Base-by-base conservation (phyloP, 2,329 filamentous ascomycete species). In the Arthrinium phaeospermum region DNA sequence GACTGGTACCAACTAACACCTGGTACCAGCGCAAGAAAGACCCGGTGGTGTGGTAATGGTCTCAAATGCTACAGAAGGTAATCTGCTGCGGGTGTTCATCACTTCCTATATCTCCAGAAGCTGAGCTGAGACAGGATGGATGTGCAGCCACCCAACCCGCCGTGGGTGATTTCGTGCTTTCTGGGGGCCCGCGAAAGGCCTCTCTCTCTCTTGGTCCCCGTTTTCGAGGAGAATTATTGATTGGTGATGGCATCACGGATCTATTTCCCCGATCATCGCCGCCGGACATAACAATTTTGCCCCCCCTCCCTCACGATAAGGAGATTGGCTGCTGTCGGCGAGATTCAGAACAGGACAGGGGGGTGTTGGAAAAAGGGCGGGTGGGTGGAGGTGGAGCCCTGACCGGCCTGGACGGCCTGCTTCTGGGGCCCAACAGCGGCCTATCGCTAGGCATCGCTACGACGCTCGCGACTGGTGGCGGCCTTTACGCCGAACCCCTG, bases 401-500 rank as follows among this genome's bases (percentile, higher is more conserved):
- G 27, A 30, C 51, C 51, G 30, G 57, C 57, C 34, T 64, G 34
- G 57, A 37, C 19, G 34, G 34, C 57, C 34, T 64, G 30, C 37
- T 41, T 41, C 37, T 41, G 37, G 37, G 37, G 10, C 37, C 37
- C 37, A 41, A 41, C 37, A 41, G 10, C 8, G 37, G 37, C 37
- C 37, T 41, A 41, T 41, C 37, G 37, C 37, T 41, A 41, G 10
- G 37, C 8, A 57, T 57, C 24, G 51, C 27, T 57, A 14, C 51
- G 24, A 57, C n/a, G 49, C 53, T 49, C 19, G 16, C 53, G 8
- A 61, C 53, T 61, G 53, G 30, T n/a, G 53, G 30, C 53, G 30
- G 51, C 51, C 51, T 34, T 14, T n/a, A 64, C 57, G 57, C 57
- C 34, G 57, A n/a, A 64, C 57, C 57, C 57, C 57, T 64, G 57